Conservation (phyloP, 2,329 filamentous ascomycete species). For the Hypoxylon sp. region DNA sequence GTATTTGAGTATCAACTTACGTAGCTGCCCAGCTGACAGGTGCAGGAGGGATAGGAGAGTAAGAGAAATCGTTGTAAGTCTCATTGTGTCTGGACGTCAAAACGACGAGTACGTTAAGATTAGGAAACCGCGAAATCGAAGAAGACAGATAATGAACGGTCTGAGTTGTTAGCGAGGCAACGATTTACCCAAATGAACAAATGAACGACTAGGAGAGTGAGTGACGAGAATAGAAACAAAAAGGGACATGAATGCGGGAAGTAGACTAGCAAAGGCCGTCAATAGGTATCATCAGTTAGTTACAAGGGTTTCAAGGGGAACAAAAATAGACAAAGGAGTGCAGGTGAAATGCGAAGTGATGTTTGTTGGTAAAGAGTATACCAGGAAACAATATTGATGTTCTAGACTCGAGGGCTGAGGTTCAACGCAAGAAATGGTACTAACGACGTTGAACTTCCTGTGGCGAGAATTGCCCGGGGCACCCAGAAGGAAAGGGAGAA, state of each 20-base stretch:
- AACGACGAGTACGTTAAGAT: constrained; percentile 26
- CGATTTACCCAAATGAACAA: constrained; percentile 37
- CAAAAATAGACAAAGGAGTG: constrained; percentile 42
- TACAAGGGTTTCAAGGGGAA: constrained; percentile 32
- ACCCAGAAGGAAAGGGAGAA: constrained; percentile 33
- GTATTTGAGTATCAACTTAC: constrained; percentile 46
- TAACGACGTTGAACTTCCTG: constrained; percentile 29
- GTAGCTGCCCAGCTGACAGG: constrained; percentile 61
- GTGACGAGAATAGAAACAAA: constrained; percentile 44
- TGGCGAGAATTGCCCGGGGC: constrained; percentile 41
- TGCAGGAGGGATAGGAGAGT: constrained; percentile 58
- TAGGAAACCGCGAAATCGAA: constrained; percentile 30
- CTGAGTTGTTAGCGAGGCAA: constrained; percentile 43
- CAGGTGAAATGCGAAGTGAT: constrained; percentile 31
- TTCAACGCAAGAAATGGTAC: constrained; percentile 21
- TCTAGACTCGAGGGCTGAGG: constrained; percentile 25
- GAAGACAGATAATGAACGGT: constrained; percentile 47
- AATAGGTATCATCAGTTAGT: constrained; percentile 42
- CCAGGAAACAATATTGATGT: constrained; percentile 35
- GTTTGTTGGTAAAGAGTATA: constrained; percentile 35
- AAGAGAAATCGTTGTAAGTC: constrained; percentile 57
- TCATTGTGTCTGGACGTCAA: constrained; percentile 59
- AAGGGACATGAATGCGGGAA: constrained; percentile 32
- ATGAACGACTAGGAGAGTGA: constrained; percentile 44
- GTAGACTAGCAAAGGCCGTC: constrained; percentile 40